Conservation (phyloP, 257 asterid species). For the Solanum habrochaites region DNA sequence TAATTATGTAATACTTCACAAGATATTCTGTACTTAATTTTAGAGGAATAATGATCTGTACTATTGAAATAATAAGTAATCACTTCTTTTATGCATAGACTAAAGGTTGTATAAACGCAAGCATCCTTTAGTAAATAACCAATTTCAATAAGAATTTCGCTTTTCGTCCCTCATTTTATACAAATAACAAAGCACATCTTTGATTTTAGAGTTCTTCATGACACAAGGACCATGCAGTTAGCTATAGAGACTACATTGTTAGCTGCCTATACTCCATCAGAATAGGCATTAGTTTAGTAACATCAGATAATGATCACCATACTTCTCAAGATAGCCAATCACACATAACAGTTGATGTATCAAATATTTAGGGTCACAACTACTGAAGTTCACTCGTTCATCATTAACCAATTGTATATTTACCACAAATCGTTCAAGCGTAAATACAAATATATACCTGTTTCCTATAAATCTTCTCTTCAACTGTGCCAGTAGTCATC, state of each 20-base stretch:
- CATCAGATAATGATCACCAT: neutral
- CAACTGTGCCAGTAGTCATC: conserved; percentile 91
- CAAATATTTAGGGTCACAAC: neutral
- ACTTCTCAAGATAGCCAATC: neutral
- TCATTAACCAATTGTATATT: neutral
- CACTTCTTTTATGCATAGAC: neutral
- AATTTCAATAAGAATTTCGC: neutral
- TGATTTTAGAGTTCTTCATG: neutral
- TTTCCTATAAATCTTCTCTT: conserved; percentile 84
- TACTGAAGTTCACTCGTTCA: neutral
- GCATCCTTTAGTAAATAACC: neutral
- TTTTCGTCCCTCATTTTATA: neutral
- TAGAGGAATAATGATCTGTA: neutral
- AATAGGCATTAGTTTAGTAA: neutral
- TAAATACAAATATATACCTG: conserved; percentile 38
- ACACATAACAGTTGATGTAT: neutral
- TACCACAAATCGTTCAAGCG: neutral
- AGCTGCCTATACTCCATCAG: neutral
- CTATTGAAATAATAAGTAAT: neutral
- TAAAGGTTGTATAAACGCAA: neutral
- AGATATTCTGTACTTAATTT: neutral
- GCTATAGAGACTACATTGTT: neutral
- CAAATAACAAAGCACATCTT: neutral
- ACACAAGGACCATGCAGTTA: neutral
- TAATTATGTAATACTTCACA: neutral